These are phyloP conservation scores for Talaromyces verruculosus DNA, from an alignment of 2,329 filamentous ascomycete species.

Conservation along the genomic window DNA sequence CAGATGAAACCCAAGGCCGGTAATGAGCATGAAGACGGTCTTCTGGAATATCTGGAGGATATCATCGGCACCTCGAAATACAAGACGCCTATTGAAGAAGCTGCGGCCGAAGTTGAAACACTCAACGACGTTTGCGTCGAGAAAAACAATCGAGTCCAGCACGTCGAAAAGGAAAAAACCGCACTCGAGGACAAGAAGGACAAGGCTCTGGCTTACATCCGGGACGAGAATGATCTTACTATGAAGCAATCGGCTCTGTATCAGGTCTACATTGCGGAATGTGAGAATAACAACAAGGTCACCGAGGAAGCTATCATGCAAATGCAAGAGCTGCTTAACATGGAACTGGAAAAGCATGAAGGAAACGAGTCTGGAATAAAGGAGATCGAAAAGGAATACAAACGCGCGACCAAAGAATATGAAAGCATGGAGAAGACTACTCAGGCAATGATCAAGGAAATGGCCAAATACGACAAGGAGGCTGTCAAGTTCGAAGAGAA, in stretches of 20 bases:
- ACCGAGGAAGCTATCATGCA: slow-evolving; percentile 88
- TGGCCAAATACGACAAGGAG: slow-evolving; percentile 92
- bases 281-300: slow-evolving; percentile 81
- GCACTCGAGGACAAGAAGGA: slow-evolving; percentile 94
- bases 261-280: slow-evolving; percentile 86
- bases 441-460: slow-evolving; percentile 77
- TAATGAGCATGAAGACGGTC: slow-evolving; percentile 92
- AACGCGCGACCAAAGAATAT: slow-evolving; percentile 77
- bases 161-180: slow-evolving; percentile 96
- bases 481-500: slow-evolving; percentile 98
- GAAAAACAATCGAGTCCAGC: slow-evolving; percentile 92
- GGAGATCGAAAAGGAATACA: slow-evolving; percentile 79
- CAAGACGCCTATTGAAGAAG: slow-evolving; percentile 94
- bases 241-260: slow-evolving; percentile 89
- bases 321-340: slow-evolving; percentile 81
- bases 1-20: slow-evolving; percentile 98
- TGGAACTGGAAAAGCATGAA: slow-evolving; percentile 86
- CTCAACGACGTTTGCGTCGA: slow-evolving; percentile 94
- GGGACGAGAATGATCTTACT: slow-evolving; percentile 88
- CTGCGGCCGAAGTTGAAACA: slow-evolving; percentile 82
- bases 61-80: slow-evolving; percentile 99
- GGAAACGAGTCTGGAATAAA: slow-evolving; percentile 90
- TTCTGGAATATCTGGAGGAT: slow-evolving; percentile 95
- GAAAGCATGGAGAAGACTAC: slow-evolving; percentile 79
- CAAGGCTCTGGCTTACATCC: slow-evolving; percentile 82